phyloP scores from a whole-genome alignment of 441 rosid genomes.

The Dalechampia spathulata region DNA sequence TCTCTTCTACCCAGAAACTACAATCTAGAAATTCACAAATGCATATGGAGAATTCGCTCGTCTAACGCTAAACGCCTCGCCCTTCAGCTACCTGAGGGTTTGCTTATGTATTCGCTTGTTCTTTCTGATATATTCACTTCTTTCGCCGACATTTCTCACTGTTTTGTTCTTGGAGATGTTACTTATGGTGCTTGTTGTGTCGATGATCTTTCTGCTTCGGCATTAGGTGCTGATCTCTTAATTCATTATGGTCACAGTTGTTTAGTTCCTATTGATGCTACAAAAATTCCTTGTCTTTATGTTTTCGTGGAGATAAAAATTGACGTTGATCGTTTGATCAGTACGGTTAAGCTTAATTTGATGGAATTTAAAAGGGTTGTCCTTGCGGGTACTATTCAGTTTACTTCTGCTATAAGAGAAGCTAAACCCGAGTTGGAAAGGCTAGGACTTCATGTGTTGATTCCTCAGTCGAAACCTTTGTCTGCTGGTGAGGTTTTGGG shows the following conservation, averaged over 20 bases:
- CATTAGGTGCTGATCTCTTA: constrained; percentile 74
- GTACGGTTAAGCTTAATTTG: constrained; percentile 46
- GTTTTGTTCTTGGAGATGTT: constrained; percentile 84
- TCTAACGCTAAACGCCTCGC: constrained; percentile 59
- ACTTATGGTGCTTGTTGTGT: constrained; percentile 94
- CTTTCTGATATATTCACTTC: constrained; percentile 83
- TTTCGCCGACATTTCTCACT: constrained; percentile 53
- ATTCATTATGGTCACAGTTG: constrained; percentile 95
- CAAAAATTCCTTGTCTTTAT: constrained; percentile 74
- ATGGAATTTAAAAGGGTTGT: constrained; percentile 22
- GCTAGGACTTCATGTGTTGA: constrained; percentile 52
- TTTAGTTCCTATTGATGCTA: constrained; percentile 71
- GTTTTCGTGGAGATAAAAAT: constrained; percentile 40
- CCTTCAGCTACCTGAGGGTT: constrained; percentile 85
- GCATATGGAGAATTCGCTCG: constrained; percentile 68
- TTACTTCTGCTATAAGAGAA: constrained; percentile 65
- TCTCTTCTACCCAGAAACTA: constrained; percentile 69
- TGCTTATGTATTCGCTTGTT: constrained; percentile 76
- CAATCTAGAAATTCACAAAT: constrained; percentile 83
- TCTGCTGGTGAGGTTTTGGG: constrained; percentile 89
- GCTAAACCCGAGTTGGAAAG: constrained; percentile 73
- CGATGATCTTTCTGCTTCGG: constrained; percentile 69
- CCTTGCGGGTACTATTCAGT: constrained; percentile 87
- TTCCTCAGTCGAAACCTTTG: constrained; percentile 85
- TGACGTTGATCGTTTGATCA: constrained; percentile 34